Evolutionary conservation across 2,329 filamentous ascomycete species (phyloP).

Genomic region (Rugonectria rugulosa): DNA sequence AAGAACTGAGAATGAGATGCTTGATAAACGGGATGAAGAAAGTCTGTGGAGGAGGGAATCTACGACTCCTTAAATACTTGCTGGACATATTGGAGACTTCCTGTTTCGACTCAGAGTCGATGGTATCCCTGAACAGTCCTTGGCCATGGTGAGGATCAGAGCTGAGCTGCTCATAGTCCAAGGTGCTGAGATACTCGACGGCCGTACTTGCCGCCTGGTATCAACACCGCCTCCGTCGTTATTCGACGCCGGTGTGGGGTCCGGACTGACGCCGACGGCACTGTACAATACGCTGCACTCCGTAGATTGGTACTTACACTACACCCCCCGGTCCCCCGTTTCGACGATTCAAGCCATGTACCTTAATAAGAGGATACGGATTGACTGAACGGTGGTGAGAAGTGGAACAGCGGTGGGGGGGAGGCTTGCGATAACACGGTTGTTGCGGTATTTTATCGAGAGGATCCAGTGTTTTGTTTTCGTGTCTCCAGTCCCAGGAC

Average conservation of each 20-base stretch:
- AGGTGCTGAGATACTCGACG: constrained; percentile 13
- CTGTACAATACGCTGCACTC: too few relatives aligned
- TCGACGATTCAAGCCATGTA: constrained; percentile 18
- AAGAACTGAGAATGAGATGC: constrained; percentile 13
- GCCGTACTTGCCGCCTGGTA: constrained; percentile 24
- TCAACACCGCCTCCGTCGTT: constrained; percentile 35
- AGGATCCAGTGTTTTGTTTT: constrained; percentile 39
- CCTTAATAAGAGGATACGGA: constrained; percentile 22
- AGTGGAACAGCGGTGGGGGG: constrained; percentile 34
- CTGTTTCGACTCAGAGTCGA: constrained; percentile 2
- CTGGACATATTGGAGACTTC: constrained; percentile 5
- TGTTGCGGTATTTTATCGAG: constrained; percentile 43
- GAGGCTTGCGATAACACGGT: constrained; percentile 34
- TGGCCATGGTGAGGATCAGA: constrained; percentile 8
- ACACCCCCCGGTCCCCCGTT: constrained; percentile 8
- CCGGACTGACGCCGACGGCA: constrained; percentile 15
- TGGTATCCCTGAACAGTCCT: constrained; percentile 6
- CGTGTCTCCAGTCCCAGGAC: constrained; percentile 33
- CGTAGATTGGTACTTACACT: too few relatives aligned
- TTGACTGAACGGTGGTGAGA: constrained; percentile 18
- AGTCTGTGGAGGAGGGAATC: constrained; percentile 13
- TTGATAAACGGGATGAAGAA: constrained; percentile 1
- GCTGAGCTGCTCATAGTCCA: constrained; percentile 17
- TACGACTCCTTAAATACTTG: constrained; percentile 29
- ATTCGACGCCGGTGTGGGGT: constrained; percentile 27